Conservation (phyloP, 2,329 filamentous ascomycete species). For the Fusarium sp. region DNA sequence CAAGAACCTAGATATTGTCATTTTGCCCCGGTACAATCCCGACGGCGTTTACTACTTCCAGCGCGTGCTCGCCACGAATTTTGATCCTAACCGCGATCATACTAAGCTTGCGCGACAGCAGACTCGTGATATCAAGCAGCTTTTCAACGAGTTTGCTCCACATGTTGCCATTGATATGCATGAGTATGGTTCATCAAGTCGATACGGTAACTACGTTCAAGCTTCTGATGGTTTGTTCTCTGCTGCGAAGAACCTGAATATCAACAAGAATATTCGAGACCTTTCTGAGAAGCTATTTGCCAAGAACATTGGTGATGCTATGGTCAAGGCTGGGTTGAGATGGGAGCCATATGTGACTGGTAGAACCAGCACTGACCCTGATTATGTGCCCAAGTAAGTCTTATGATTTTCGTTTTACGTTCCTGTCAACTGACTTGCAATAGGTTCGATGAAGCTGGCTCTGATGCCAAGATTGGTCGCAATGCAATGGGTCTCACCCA, state of each 20-base stretch:
- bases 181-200: slow-evolving; percentile 40
- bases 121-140: slow-evolving; percentile 44
- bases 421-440: neutral
- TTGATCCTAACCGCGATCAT: slow-evolving; percentile 49
- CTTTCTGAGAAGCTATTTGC: slow-evolving; percentile 45
- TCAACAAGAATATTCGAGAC: slow-evolving; percentile 43
- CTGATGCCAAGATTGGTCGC: slow-evolving; percentile 46
- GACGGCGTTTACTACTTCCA: slow-evolving; percentile 50
- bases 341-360: slow-evolving; percentile 46
- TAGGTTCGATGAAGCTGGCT: slow-evolving; percentile 42
- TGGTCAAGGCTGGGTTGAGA: slow-evolving; percentile 42
- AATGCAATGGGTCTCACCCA: slow-evolving; percentile 45
- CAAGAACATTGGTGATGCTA: slow-evolving; percentile 40
- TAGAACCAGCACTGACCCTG: slow-evolving; percentile 15
- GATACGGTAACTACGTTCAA: slow-evolving; percentile 39
- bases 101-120: slow-evolving; percentile 46
- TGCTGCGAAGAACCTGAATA: slow-evolving; percentile 49
- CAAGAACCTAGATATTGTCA: slow-evolving; percentile 42
- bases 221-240: slow-evolving; percentile 46
- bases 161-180: slow-evolving; percentile 49
- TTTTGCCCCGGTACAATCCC: slow-evolving; percentile 47
- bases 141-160: slow-evolving; percentile 42
- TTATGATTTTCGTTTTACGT: fast-evolving
- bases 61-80: slow-evolving; percentile 42
- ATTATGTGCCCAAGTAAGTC: slow-evolving; percentile 22